Evolutionary conservation across 2,329 filamentous ascomycete genomes (phyloP).

Genomic region (Aulographum hederae): DNA sequence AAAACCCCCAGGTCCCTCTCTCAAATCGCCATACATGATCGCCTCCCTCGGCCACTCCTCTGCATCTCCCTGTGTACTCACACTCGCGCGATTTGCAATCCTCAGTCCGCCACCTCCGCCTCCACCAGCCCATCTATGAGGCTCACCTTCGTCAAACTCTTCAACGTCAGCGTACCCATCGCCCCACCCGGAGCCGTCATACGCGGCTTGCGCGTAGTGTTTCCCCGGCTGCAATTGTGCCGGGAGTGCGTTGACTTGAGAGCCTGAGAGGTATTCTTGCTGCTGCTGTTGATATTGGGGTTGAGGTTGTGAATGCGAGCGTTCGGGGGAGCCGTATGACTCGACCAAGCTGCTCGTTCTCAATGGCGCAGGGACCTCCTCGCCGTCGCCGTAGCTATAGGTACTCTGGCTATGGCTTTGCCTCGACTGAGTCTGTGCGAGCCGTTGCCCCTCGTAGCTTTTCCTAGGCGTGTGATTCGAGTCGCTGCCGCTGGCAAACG

Average conservation of each 20-base stretch:
- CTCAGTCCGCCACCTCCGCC: not conserved
- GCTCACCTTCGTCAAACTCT: not conserved
- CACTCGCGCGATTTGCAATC: not conserved
- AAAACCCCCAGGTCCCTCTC: not conserved
- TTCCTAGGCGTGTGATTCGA: not conserved
- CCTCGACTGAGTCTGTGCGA: not conserved
- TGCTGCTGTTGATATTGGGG: not conserved
- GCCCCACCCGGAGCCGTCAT: not conserved
- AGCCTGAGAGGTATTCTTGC: not conserved
- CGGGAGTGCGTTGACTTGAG: not conserved
- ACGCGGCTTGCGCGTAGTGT: not conserved
- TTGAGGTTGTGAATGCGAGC: not conserved
- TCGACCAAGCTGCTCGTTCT: not conserved
- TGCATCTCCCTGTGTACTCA: not conserved
- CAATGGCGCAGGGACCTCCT: not conserved
- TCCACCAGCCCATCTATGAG: not conserved
- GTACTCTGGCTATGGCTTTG: not conserved
- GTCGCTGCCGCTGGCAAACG: not conserved
- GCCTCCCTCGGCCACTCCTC: not conserved
- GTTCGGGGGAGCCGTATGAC: not conserved
- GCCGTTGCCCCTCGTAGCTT: not conserved
- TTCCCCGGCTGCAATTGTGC: not conserved
- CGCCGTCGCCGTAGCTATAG: no score
- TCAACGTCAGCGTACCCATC: not conserved
- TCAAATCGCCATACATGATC: not conserved